Evolutionary conservation across 805 yeast genomes (phyloP), one percentile per base, ranked within the genome.

Genomic region (Starmerella powellii): DNA sequence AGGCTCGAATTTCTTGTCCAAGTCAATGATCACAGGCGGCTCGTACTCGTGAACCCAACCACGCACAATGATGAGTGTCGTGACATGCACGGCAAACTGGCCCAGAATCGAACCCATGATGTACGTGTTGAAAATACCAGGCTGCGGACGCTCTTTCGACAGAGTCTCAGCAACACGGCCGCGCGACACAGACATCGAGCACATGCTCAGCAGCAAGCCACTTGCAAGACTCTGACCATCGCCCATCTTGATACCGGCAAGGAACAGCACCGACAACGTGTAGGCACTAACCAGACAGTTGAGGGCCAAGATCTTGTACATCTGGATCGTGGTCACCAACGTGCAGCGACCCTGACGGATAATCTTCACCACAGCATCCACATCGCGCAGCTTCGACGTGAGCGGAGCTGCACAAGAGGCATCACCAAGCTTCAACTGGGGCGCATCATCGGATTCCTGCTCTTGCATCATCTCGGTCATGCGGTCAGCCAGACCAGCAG

Each of bases 401-500:
- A 91, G 85, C 36, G 98, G 98, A 27, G 98, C 98, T 42, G 98
- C 98, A 56, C 93, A 95, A 19, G 96, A 87, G 12, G 98, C 98
- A 65, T 91, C 98, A 56, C 98, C 98, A 42, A 91, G 70, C 63
- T 91, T 91, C 66, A 91, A 73, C 36, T 80, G 76, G 45, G 98
- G 98, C 0, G 93, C 94, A 53, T 88, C 96, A 26, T 60, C 70
- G 37, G 73, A 79, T n/a, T 74, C 84, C 38, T 70, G 67, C 2
- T 47, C 51, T 51, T 77, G 80, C 41, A 62, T 63, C 51, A 64
- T 65, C 35, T 70, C 67, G 66, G 81, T 67, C 55, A 82, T 66
- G 51, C 74, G 69, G 50, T 80, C 88, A 27, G 88, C 84, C 41
- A 76, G 50, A 26, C 64, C 63, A 24, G 68, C 62, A 15, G 68